Conservation (phyloP, 106 monocot genomes). For the Cymbidium sinense region DNA sequence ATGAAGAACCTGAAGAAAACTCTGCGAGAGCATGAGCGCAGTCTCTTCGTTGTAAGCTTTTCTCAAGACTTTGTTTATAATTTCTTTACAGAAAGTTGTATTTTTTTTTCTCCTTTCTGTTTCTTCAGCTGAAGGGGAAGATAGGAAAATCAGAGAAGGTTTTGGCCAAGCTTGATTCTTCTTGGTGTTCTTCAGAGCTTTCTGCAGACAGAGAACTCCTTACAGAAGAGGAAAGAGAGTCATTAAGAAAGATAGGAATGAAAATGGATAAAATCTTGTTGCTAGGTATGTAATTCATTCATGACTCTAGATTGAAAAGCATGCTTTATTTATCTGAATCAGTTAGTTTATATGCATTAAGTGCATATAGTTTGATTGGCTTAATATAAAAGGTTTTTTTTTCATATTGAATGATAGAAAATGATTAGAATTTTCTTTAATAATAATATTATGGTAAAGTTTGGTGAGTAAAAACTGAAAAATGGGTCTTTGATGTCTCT, state of each 20-base stretch:
- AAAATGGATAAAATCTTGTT: slow-evolving; percentile 73
- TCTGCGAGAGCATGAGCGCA: slow-evolving; percentile 51
- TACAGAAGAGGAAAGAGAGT: slow-evolving; percentile 79
- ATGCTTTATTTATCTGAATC: too few relatives aligned
- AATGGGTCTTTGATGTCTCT: too few relatives aligned
- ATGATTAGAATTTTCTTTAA: too few relatives aligned
- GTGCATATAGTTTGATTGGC: too few relatives aligned
- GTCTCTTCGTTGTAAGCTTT: slow-evolving; percentile 58
- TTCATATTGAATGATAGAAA: too few relatives aligned
- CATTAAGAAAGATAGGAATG: slow-evolving; percentile 50
- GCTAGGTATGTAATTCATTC: slow-evolving; percentile 36
- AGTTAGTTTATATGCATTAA: too few relatives aligned
- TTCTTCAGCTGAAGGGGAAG: slow-evolving; percentile 55
- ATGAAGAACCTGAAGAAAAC: slow-evolving; percentile 55
- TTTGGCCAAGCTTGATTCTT: slow-evolving; percentile 44
- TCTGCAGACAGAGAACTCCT: slow-evolving; percentile 65
- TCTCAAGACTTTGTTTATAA: background rate
- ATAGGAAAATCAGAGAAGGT: slow-evolving; percentile 63
- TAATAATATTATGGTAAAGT: too few relatives aligned
- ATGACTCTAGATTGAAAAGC: background rate
- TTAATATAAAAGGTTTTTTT: too few relatives aligned
- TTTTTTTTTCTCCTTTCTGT: too few relatives aligned
- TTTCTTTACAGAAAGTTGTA: background rate
- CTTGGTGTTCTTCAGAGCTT: slow-evolving; percentile 41
- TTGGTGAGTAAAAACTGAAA: too few relatives aligned